phyloP scores from a whole-genome alignment of 2,329 filamentous ascomycete species.

The Beauveria pseudobassiana region DNA sequence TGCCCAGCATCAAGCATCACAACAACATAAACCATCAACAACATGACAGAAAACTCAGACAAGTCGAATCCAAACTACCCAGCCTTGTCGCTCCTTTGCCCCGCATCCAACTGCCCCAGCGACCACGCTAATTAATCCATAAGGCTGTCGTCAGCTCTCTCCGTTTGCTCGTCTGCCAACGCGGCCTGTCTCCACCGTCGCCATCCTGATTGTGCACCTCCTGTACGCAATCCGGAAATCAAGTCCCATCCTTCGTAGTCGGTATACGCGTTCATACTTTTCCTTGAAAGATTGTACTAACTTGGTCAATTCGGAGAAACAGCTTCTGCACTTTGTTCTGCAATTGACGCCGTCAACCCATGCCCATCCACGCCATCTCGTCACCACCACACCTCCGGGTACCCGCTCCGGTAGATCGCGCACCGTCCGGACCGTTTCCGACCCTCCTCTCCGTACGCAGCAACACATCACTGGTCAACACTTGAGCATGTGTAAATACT shows the following conservation, averaged over 20 bases:
- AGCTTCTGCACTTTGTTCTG: neutral
- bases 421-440: neutral
- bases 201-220: neutral
- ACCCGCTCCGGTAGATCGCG: constrained; percentile 1
- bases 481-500: neutral
- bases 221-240: neutral
- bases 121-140: neutral
- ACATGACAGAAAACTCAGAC: neutral
- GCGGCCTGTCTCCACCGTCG: constrained; percentile 3
- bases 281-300: neutral
- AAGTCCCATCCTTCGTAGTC: neutral
- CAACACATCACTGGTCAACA: neutral
- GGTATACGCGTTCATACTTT: neutral
- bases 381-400: neutral
- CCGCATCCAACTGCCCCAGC: neutral
- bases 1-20: neutral
- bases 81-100: neutral
- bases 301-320: no score
- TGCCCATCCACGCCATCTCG: no score
- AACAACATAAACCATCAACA: neutral
- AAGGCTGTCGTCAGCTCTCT: constrained; percentile 12
- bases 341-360: neutral
- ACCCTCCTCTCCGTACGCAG: neutral
- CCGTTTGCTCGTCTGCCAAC: neutral
- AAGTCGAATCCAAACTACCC: neutral